A percentile compares a stretch with the other conserved stretches of the same genome.
Evolutionary conservation across 2,329 filamentous ascomycete genomes (phyloP).

Genomic region (Ceratocystis albifundus): DNA sequence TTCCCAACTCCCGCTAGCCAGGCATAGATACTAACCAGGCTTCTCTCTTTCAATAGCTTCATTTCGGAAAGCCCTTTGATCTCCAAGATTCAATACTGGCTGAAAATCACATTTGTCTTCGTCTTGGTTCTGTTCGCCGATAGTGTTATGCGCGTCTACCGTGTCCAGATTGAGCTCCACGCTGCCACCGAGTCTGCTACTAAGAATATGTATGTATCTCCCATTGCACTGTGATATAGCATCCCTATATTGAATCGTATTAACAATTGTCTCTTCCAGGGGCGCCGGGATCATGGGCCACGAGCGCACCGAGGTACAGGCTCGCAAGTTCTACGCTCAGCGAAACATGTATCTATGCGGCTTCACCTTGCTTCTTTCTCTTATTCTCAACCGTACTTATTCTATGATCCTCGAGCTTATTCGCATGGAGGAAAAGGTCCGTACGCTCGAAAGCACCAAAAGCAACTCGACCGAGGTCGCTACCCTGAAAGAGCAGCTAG

Average conservation of each 20-base stretch:
- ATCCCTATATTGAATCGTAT: constrained; percentile 14
- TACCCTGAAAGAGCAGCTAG: constrained; percentile 57
- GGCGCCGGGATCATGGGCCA: constrained; percentile 64
- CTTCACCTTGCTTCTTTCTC: constrained; percentile 95
- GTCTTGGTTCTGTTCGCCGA: constrained; percentile 97
- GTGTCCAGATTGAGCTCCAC: constrained; percentile 80
- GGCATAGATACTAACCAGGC: constrained; percentile 12
- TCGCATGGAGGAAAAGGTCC: constrained; percentile 82
- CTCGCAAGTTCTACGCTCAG: constrained; percentile 99
- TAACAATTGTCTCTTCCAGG: constrained; percentile 25
- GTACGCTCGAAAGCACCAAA: constrained; percentile 59
- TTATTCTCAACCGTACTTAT: constrained; percentile 98
- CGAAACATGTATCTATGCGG: constrained; percentile 99
- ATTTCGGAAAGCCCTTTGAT: constrained; percentile 77
- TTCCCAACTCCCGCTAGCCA: neutral
- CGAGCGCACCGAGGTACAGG: constrained; percentile 96
- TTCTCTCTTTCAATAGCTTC: constrained; percentile 48
- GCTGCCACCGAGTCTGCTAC: constrained; percentile 52
- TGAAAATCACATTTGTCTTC: constrained; percentile 99
- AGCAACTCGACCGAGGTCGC: constrained; percentile 58
- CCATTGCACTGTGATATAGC: neutral
- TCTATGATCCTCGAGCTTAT: constrained; percentile 90
- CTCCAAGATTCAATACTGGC: constrained; percentile 89
- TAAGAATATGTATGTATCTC: constrained; percentile 33
- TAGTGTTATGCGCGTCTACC: constrained; percentile 90